These are phyloP conservation scores for Neurospora discreta DNA, from an alignment of 495 filamentous ascomycete genomes.

Conservation along the genomic window DNA sequence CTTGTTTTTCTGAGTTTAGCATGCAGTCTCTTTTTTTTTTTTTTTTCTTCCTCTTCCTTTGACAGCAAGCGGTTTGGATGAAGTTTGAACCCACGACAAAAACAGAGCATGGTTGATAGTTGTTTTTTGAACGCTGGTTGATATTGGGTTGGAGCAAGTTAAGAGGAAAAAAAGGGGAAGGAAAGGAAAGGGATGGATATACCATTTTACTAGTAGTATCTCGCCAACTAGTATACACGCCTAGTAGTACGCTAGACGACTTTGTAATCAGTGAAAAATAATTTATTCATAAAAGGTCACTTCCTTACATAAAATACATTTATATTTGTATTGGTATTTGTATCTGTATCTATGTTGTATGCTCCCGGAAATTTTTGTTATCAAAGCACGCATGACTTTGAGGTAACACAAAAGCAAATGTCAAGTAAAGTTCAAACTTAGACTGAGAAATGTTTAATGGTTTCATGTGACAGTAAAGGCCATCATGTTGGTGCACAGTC, in stretches of 20 bases:
- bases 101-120: not conserved
- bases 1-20: constrained; percentile 23
- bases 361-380: not conserved
- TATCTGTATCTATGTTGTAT: too few species aligned
- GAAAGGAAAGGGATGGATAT: not conserved
- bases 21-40: not conserved
- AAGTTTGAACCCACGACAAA: not conserved
- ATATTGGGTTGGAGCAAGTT: not conserved
- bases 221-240: not conserved
- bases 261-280: not conserved
- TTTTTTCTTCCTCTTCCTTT: too few species aligned
- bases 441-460: not conserved
- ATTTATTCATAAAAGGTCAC: not conserved
- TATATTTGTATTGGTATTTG: not conserved
- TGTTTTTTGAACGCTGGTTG: not conserved
- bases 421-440: too few species aligned
- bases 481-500: too few species aligned
- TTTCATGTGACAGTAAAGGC: too few species aligned
- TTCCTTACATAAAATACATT: not conserved
- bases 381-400: not conserved
- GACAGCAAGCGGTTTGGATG: not conserved
- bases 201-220: not conserved
- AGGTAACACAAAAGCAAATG: not conserved
- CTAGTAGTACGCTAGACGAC: not conserved
- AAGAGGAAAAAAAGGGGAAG: not conserved